A percentile compares a stretch with the other conserved stretches of the same genome.
phyloP scores from a whole-genome alignment of 768 basidiomycete genomes.

The Mycena polygramma region DNA sequence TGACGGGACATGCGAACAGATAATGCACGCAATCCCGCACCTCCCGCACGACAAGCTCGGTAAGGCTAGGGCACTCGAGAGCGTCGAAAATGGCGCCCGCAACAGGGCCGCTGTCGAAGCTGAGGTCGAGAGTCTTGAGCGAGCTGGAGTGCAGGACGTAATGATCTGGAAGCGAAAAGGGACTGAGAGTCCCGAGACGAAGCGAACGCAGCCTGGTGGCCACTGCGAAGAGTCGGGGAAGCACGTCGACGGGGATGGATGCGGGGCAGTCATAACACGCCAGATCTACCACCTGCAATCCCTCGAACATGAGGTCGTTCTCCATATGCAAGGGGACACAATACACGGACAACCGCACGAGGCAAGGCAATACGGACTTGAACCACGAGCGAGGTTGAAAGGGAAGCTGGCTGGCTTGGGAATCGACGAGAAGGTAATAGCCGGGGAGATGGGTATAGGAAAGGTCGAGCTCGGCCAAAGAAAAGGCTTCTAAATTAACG shows the following conservation, averaged over 20 bases:
- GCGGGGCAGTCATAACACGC: background rate
- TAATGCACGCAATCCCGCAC: no score
- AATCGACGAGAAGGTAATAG: no score
- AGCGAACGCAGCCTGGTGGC: background rate
- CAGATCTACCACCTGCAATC: background rate
- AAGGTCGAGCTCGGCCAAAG: no score
- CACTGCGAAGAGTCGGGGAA: background rate
- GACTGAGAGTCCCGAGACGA: background rate
- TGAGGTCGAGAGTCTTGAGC: background rate
- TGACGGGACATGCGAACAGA: no score
- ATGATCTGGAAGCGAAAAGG: background rate
- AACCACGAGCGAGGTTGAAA: background rate
- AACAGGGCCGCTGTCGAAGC: background rate
- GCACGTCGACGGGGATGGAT: background rate
- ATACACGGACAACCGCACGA: background rate
- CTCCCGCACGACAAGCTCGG: no score
- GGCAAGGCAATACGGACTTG: background rate
- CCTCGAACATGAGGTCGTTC: background rate
- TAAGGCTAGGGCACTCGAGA: no score
- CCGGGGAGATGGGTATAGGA: no score
- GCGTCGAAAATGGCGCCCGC: no score
- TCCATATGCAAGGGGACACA: background rate
- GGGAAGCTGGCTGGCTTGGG: background rate
- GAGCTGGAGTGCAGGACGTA: background rate
- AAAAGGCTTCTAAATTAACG: no score